Evolutionary conservation across 345 rosid species (phyloP), one percentile per base, ranked within the genome.

Genomic region (Eucalyptus marginata): DNA sequence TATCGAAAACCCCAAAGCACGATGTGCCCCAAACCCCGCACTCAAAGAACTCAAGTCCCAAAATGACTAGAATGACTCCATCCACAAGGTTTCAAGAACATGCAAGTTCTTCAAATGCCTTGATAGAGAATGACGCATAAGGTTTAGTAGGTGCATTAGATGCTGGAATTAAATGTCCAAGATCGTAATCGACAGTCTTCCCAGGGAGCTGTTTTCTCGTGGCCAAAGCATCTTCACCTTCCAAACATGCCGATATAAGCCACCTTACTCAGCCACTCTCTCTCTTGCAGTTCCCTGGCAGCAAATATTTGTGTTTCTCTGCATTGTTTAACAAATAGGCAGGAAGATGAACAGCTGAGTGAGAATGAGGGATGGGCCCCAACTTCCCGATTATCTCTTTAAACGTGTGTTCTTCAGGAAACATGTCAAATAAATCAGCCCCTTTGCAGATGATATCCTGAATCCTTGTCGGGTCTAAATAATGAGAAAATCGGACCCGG

Each of bases 321-420:
- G 93, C 93, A 44, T 92, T 89, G 51, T 64, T 84, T 31, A 92
- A 88, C 81, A 92, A 89, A 86, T 87, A 90, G 5, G 92, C 85
- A 1, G 93, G 90, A 43, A 92, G 92, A 68, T 92, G 90, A 50
- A 92, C 90, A 18, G 90, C 92, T 10, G 93, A 92, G 81, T 89
- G 89, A 44, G 93, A 90, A 86, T 52, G 89, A 76, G 93, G 92
- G 86, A 92, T 87, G 13, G 90, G 90, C 49, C 93, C 93, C 90
- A 92, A 88, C 90, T 88, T 92, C 89, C 90, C 89, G 10, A 91
- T 91, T 24, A 92, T 90, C 87, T 92, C 93, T 90, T 86, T 89
- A 47, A 92, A 92, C 4, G 92, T 92, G 86, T 92, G 86, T 84
- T 92, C 93, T 88, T 92, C 92, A 7, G 93, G 93, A 10, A 92